Base-by-base conservation (phyloP, 768 basidiomycete species). In the Lentinula guzmanii region DNA sequence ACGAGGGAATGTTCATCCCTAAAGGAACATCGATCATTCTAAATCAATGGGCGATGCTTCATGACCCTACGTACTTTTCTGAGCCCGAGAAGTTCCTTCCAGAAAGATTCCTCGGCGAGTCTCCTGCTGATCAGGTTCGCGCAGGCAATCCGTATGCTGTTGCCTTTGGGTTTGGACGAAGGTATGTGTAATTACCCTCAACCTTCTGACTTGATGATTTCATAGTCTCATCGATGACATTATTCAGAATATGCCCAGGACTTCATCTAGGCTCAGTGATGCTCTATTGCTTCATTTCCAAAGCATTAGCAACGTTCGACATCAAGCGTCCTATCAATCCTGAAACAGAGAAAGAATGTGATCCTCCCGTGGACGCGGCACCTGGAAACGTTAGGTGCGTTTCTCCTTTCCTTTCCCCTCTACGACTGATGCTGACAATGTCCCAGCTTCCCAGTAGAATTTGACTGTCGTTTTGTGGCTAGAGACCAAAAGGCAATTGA, bases 1-100 rank as follows among this genome's bases (percentile, higher is more conserved):
- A 74, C 62, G 61, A 69, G 11, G 72, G 72, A 28, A 68, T 68
- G 65, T 69, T 65, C 64, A 69, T 75, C 21, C 74, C 74, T 0
- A 67, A 66, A 56, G 67, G 69, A 33, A 58, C 72, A 2, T 62
- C 68, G 1, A 56, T 76, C 33, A 62, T 75, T 16, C 62, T 72
- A 3, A 75, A 75, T 60, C 61, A 64, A 37, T 72, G 52, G 64
- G 65, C 34, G 65, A 55, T 72, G 72, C 74, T 31, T 31, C 62
- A 52, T 18, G 59, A 60, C 18, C 11, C 56, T 11, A 15, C 41
- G 18, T 48, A 58, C 34, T 58, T 58, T 18, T 48, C 56, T 58
- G 41, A 58, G 5, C 56, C 56, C 1, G 56, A 58, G 4, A 48
- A 43, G 6, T 58, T 58, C 41, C 24, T 45, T 1, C 56, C 56